These are phyloP conservation scores for Melastoma candidum DNA, from an alignment of 441 rosid genomes.

Conservation along the genomic window DNA sequence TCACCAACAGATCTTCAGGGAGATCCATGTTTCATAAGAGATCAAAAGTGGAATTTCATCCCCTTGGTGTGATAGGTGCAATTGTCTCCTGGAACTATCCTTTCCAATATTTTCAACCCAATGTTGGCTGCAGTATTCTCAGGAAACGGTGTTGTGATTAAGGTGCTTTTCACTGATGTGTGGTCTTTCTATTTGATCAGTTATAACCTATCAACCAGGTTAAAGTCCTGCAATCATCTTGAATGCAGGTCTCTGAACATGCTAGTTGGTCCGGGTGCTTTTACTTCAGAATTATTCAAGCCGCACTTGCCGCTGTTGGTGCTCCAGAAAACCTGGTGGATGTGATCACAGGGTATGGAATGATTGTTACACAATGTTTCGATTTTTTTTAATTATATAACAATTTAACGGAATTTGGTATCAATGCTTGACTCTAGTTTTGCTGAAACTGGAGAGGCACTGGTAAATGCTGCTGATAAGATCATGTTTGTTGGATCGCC, in stretches of 20 bases:
- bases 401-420: constrained; percentile 9
- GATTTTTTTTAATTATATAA: constrained; percentile 9
- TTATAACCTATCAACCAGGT: too few species aligned
- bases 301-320: constrained; percentile 93
- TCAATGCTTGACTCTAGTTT: constrained; percentile 33
- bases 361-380: constrained; percentile 1
- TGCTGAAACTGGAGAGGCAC: constrained; percentile 95
- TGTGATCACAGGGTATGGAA: constrained; percentile 77
- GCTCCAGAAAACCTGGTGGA: constrained; percentile 97
- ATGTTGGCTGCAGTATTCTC: constrained; percentile 96
- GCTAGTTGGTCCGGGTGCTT: constrained; percentile 99
- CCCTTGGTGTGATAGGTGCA: constrained; percentile 96
- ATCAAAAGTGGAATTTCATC: constrained; percentile 88
- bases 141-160: constrained; percentile 86
- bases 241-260: constrained; percentile 76
- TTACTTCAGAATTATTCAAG: constrained; percentile 88
- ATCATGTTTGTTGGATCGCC: constrained; percentile 97
- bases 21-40: constrained; percentile 92
- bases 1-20: constrained; percentile 65
- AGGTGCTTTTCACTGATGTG: constrained; percentile 36
- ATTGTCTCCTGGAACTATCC: constrained; percentile 99
- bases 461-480: constrained; percentile 86
- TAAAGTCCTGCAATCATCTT: constrained; percentile 5
- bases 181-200: constrained; percentile 5
- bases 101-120: constrained; percentile 93